Evolutionary conservation across 2,329 filamentous ascomycete species (phyloP).

Genomic region (Penicillium sp.): DNA sequence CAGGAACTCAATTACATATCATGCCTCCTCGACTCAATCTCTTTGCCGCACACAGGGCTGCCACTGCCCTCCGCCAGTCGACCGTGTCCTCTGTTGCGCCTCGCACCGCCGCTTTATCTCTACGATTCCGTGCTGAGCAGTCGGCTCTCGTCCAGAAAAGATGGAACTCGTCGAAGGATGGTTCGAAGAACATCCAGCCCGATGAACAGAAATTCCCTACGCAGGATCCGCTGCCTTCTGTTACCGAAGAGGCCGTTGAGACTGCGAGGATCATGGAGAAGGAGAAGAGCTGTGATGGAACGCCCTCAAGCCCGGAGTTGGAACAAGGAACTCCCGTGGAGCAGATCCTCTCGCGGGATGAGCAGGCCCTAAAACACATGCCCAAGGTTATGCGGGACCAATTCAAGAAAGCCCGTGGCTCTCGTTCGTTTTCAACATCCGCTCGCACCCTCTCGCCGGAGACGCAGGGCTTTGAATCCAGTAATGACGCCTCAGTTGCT

Average conservation of each 20-base stretch:
- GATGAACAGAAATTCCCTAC: conserved; percentile 47
- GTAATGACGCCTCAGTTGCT: conserved; percentile 33
- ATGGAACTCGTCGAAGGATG: conserved; percentile 37
- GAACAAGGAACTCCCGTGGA: conserved; percentile 63
- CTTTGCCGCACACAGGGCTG: conserved; percentile 38
- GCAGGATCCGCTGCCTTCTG: conserved; percentile 56
- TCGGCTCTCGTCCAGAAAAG: conserved; percentile 25
- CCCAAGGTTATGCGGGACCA: conserved; percentile 67
- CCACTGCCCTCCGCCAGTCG: conserved; percentile 33
- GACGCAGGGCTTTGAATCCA: conserved; percentile 19
- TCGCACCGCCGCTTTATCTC: conserved; percentile 24
- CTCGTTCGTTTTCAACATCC: conserved; percentile 59
- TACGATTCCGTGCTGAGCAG: conserved; percentile 20
- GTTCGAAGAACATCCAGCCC: conserved; percentile 26
- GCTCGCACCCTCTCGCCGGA: conserved; percentile 41
- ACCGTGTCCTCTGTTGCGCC: conserved; percentile 23
- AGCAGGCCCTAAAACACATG: conserved; percentile 60
- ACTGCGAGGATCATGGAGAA: conserved; percentile 58
- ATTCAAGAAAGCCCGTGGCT: conserved; percentile 47
- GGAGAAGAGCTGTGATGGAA: conserved; percentile 37
- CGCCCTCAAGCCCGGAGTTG: conserved; percentile 57
- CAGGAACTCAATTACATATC: conserved; percentile 7
- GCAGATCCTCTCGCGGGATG: conserved; percentile 65
- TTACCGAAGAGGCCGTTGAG: conserved; percentile 65
- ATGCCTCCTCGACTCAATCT: conserved; percentile 60